Evolutionary conservation across 306 rosid genomes (phyloP).

Genomic region (Ormosia semicastrata): DNA sequence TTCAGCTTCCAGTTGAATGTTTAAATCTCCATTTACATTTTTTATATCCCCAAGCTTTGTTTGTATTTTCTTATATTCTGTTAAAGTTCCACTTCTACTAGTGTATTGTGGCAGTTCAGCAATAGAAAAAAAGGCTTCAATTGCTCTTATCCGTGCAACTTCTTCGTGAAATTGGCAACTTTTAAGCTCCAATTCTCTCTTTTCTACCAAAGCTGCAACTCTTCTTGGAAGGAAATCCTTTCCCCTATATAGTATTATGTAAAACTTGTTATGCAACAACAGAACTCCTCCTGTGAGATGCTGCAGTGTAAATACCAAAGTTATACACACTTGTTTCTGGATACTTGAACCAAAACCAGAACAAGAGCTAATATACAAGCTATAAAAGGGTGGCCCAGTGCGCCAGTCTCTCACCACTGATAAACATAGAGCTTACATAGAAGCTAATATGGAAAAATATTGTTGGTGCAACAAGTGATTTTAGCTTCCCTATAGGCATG

Average conservation of each 20-base stretch:
- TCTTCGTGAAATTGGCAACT: too few relatives aligned
- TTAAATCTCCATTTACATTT: slow-evolving; percentile 25
- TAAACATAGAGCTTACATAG: too few relatives aligned
- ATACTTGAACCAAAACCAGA: too few relatives aligned
- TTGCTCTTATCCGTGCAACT: slow-evolving; percentile 53
- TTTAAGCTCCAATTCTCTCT: too few relatives aligned
- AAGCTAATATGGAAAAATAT: too few relatives aligned
- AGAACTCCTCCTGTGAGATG: slow-evolving; percentile 79
- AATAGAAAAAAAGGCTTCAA: slow-evolving; percentile 38
- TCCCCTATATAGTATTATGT: slow-evolving; percentile 74
- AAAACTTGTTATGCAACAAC: slow-evolving; percentile 70
- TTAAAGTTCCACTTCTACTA: slow-evolving; percentile 61
- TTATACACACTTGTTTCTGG: too few relatives aligned
- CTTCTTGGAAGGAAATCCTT: slow-evolving; percentile 84
- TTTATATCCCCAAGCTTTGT: too few relatives aligned
- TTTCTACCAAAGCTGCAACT: too few relatives aligned
- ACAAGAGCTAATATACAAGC: too few relatives aligned
- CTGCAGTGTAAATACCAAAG: slow-evolving; percentile 46
- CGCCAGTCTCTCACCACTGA: too few relatives aligned
- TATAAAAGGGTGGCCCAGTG: too few relatives aligned
- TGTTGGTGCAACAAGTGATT: not conserved
- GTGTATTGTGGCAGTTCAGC: slow-evolving; percentile 37
- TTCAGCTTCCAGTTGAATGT: slow-evolving; percentile 61
- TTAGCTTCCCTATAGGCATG: not conserved
- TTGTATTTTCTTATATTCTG: too few relatives aligned